A percentile compares a stretch with the other conserved stretches of the same genome.
Conservation (phyloP, 2,329 filamentous ascomycete species). For the Fusarium falciforme region DNA sequence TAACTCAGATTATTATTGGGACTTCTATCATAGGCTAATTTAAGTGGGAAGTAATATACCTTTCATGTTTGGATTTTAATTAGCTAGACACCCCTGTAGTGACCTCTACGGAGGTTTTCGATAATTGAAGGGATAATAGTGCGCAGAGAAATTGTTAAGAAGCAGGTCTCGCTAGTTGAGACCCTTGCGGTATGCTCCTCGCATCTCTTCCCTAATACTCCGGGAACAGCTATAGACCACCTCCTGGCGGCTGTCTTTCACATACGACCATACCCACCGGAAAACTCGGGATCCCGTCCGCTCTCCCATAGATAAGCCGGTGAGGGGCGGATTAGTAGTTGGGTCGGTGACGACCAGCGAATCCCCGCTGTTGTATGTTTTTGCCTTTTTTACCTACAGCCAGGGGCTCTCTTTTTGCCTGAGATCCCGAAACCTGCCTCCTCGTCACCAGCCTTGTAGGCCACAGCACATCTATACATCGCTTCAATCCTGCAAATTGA, state of each 20-base stretch:
- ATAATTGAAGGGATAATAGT: too few relatives aligned
- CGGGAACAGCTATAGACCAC: not conserved
- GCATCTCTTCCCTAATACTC: not conserved
- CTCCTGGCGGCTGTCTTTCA: accelerated
- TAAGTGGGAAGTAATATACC: too few relatives aligned
- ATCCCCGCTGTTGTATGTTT: not conserved
- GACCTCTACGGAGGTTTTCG: too few relatives aligned
- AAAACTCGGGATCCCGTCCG: not conserved
- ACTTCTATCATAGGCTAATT: too few relatives aligned
- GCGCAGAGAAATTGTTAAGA: not conserved
- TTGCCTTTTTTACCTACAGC: not conserved
- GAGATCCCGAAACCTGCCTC: not conserved
- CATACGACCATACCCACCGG: not conserved
- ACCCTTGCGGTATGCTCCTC: not conserved
- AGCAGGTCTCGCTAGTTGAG: not conserved
- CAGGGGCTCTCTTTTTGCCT: not conserved
- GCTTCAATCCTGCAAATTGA: not conserved
- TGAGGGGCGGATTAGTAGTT: not conserved
- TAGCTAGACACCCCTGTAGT: too few relatives aligned
- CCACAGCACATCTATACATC: not conserved
- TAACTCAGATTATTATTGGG: too few relatives aligned
- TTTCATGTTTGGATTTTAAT: too few relatives aligned
- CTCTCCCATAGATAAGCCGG: not conserved
- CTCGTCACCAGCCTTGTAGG: not conserved
- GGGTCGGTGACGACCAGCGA: not conserved